These are phyloP conservation scores for Plantago elongata DNA, from an alignment of 257 asterid species.

Conservation along the genomic window DNA sequence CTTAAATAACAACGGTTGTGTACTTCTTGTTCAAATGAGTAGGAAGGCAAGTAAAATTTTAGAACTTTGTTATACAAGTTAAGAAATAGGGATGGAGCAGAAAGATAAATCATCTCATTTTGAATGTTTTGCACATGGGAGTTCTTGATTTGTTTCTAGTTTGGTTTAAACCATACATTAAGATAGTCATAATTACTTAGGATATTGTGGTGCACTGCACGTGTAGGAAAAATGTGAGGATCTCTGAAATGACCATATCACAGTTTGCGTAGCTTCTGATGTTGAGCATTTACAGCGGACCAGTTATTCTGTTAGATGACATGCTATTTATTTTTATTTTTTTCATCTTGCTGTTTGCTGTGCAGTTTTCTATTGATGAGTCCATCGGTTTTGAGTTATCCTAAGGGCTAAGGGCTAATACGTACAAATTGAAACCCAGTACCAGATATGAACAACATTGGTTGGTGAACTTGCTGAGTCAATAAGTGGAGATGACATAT, in stretches of 20 bases:
- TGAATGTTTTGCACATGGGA: too few relatives aligned
- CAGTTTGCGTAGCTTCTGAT: not conserved
- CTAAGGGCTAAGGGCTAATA: not conserved
- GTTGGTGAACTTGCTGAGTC: too few relatives aligned
- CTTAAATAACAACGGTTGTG: too few relatives aligned
- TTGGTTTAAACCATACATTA: not conserved
- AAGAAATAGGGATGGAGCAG: too few relatives aligned
- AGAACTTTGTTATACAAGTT: too few relatives aligned
- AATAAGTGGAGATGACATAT: too few relatives aligned
- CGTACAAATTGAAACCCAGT: not conserved
- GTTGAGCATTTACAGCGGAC: not conserved
- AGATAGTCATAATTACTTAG: not conserved
- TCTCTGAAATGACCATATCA: too few relatives aligned
- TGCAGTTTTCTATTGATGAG: not conserved
- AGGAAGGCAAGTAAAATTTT: too few relatives aligned
- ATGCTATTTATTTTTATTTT: not conserved
- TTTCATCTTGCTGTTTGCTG: not conserved
- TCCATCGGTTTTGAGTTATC: slow-evolving; percentile 6
- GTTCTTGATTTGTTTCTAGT: too few relatives aligned
- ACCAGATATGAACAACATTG: not conserved
- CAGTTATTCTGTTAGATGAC: not conserved
- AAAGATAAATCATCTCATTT: too few relatives aligned
- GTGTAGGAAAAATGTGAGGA: too few relatives aligned
- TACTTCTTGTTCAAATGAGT: too few relatives aligned
- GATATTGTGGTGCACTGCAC: not conserved